Evolutionary conservation across 2,329 filamentous ascomycete species (phyloP), one percentile per base, ranked within the genome.

Genomic region (Fusarium sp.): DNA sequence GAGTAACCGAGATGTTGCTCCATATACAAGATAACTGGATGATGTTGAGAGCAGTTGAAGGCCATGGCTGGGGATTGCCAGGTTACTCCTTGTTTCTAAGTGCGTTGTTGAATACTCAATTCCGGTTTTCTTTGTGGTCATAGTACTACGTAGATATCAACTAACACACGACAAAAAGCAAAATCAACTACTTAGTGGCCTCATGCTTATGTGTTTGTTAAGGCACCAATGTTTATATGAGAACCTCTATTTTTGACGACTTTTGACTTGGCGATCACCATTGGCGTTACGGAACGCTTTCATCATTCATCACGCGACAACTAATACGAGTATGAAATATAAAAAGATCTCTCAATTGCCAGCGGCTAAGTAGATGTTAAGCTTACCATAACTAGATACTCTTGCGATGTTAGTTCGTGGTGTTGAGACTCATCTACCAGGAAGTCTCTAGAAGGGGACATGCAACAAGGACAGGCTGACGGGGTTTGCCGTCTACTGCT

Each of bases 401-500:
- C n/a, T 48, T 57, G 28, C 35, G 52, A 57, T 57, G 31, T 21
- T 35, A 41, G n/a, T 35, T 33, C 10, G 33, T 39, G 33, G n/a
- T 28, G 33, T 57, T 35, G 10, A 31, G 12, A 41, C 24, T 56
- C 18, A 15, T 35, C 24, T 24, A 18, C 33, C 8, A 54, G 39
- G 38, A 18, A 39, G 44, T 52, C 20, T 35, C 23, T 29, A n/a
- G n/a, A 31, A 31, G 31, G 8, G 26, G 20, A 29, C 16, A 56
- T 38, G 33, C 31, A 56, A n/a, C 43, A 50, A 50, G 33, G 46
- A 20, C 21, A 39, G 21, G 37, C 18, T 41, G 46, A 41, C 62
- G 62, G 56, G 67, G 55, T 31, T 63, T 63, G 47, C 61, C 66
- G 62, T 53, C 41, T 52, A 33, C 35, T 58, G 31, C 35, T 52